Conservation (phyloP, 768 basidiomycete species). For the Mycena floridula region DNA sequence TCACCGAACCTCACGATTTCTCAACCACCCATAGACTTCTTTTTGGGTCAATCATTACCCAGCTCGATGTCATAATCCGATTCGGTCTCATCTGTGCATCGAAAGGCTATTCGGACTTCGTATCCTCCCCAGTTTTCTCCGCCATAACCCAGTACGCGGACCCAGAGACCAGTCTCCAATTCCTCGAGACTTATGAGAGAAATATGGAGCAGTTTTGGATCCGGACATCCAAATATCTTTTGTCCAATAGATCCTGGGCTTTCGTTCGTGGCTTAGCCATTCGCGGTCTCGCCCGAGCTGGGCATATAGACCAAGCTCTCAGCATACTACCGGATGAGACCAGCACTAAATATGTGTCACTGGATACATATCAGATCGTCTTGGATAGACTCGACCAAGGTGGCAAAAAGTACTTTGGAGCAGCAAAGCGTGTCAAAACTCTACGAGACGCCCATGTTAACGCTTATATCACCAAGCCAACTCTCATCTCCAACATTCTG, state of each 20-base stretch:
- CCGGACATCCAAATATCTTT: slow-evolving; percentile 1
- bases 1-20: slow-evolving; percentile 9
- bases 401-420: neutral
- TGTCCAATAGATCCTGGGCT: slow-evolving; percentile 9
- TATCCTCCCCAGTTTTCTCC: slow-evolving; percentile 22
- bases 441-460: neutral
- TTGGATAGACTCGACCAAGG: slow-evolving; percentile 15
- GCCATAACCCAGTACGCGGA: slow-evolving; percentile 38
- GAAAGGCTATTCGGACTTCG: slow-evolving; percentile 29
- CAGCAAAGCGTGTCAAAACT: neutral
- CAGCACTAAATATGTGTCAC: slow-evolving; percentile 23
- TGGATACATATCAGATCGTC: slow-evolving; percentile 30
- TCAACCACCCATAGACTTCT: slow-evolving; percentile 16
- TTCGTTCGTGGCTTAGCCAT: slow-evolving; percentile 33
- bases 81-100: slow-evolving; percentile 27
- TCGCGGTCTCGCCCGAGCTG: slow-evolving; percentile 30
- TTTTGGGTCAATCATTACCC: slow-evolving; percentile 16
- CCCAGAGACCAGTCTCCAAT: slow-evolving; percentile 24
- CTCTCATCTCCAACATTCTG: neutral
- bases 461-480: neutral
- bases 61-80: slow-evolving; percentile 21
- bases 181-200: slow-evolving; percentile 32
- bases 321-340: slow-evolving; percentile 33
- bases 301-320: slow-evolving; percentile 36
- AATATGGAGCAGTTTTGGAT: slow-evolving; percentile 15